phyloP scores from a whole-genome alignment of 148 eudicot species.

The Silene latifolia region DNA sequence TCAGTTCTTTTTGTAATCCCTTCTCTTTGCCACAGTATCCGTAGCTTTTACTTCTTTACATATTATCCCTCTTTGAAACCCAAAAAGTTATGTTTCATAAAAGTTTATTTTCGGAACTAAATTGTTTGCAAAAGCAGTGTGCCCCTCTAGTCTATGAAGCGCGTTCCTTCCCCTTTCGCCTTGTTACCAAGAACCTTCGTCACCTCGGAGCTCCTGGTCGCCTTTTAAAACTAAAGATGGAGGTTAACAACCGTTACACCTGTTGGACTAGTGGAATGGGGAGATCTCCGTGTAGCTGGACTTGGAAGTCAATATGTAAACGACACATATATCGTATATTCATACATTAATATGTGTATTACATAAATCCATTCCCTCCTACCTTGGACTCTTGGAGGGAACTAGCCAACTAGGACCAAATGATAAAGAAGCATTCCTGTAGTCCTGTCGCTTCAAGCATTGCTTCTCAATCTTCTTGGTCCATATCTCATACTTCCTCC shows the following conservation, averaged over 20 bases:
- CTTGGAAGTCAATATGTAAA: no score
- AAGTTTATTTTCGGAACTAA: no score
- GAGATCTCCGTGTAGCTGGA: background rate
- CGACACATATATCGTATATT: background rate
- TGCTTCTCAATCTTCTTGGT: background rate
- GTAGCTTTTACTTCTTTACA: no score
- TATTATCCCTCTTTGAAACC: no score
- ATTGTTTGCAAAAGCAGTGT: no score
- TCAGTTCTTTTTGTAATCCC: no score
- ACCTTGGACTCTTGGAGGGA: background rate
- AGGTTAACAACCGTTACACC: background rate
- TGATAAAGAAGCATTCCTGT: background rate
- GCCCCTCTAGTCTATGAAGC: no score
- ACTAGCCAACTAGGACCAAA: background rate
- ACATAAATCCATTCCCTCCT: background rate
- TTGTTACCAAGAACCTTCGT: no score
- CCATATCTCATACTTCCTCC: background rate
- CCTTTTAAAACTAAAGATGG: background rate
- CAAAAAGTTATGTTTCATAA: no score
- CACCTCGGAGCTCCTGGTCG: no score
- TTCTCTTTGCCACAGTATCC: no score
- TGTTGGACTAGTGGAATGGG: background rate
- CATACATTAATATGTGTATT: background rate
- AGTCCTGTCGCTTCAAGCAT: background rate
- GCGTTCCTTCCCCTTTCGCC: no score